A percentile compares a stretch with the other conserved stretches of the same genome.
Evolutionary conservation across 2,329 filamentous ascomycete genomes (phyloP).

Genomic region (Claviceps sp.): DNA sequence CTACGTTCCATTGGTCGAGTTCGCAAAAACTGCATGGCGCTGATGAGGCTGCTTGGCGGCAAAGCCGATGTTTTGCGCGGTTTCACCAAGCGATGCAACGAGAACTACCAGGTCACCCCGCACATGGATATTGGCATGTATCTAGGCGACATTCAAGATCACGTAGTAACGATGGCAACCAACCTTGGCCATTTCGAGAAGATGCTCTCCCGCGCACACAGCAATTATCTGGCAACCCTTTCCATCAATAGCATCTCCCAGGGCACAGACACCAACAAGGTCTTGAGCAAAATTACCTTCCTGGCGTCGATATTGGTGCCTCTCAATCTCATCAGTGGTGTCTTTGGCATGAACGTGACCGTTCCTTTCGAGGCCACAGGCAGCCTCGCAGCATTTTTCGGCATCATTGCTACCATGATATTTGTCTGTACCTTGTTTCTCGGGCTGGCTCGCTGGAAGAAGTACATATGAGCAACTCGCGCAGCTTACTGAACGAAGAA

Average conservation of each 20-base stretch:
- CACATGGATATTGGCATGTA: slow-evolving; percentile 95
- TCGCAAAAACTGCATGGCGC: slow-evolving; percentile 86
- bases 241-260: slow-evolving; percentile 83
- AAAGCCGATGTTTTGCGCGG: slow-evolving; percentile 98
- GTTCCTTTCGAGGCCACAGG: slow-evolving; percentile 49
- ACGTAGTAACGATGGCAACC: slow-evolving; percentile 98
- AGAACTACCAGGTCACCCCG: slow-evolving; percentile 88
- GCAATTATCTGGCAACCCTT: slow-evolving; percentile 91
- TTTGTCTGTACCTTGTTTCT: slow-evolving; percentile 35
- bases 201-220: slow-evolving; percentile 86
- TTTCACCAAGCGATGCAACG: slow-evolving; percentile 97
- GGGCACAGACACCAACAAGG: slow-evolving; percentile 76
- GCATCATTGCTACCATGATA: slow-evolving; percentile 39
- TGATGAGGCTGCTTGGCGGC: slow-evolving; percentile 84
- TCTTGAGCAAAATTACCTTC: slow-evolving; percentile 89
- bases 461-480: slow-evolving; percentile 27
- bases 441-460: slow-evolving; percentile 29
- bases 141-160: slow-evolving; percentile 93
- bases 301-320: slow-evolving; percentile 92
- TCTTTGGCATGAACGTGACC: slow-evolving; percentile 78
- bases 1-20: slow-evolving; percentile 78
- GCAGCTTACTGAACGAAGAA: no score
- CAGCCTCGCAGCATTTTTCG: slow-evolving; percentile 41
- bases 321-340: slow-evolving; percentile 77
- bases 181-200: slow-evolving; percentile 95